Percentiles rank a stretch among this genome's conserved stretches.
Conservation (phyloP, 2,329 filamentous ascomycete genomes). For the Colletotrichum noveboracense region DNA sequence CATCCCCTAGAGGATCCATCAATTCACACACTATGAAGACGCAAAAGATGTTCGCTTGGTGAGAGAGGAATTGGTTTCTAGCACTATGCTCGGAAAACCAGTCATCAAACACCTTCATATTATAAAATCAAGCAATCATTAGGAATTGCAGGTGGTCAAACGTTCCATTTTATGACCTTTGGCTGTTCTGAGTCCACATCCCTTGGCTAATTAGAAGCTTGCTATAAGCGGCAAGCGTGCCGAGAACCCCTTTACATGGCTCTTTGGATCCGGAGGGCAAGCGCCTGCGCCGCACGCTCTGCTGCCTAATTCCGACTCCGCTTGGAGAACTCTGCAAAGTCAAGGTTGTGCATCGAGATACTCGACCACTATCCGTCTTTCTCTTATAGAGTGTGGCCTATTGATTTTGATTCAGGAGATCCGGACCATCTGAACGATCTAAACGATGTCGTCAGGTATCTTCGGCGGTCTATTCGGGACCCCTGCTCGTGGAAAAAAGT, state of each 20-base stretch:
- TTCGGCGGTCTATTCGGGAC: not conserved
- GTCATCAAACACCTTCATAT: fast-evolving
- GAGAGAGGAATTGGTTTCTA: not conserved
- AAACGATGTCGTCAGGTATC: not conserved
- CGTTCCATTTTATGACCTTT: not conserved
- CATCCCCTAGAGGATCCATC: not conserved
- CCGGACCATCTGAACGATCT: not conserved
- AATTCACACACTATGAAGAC: not conserved
- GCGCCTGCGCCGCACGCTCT: not conserved
- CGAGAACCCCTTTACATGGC: not conserved
- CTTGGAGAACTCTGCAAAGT: not conserved
- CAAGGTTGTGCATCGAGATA: not conserved
- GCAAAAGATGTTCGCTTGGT: not conserved
- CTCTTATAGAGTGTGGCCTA: not conserved
- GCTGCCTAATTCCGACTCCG: not conserved
- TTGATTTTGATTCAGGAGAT: not conserved
- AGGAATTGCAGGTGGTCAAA: not conserved
- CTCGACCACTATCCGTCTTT: not conserved
- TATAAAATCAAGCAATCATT: not conserved
- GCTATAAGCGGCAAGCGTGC: not conserved
- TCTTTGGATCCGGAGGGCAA: not conserved
- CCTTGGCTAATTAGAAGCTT: not conserved
- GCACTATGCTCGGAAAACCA: not conserved
- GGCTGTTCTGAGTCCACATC: not conserved
- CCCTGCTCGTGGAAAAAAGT: not conserved